Conservation (phyloP, 345 rosid genomes). For the Gynandropsis gynandra region DNA sequence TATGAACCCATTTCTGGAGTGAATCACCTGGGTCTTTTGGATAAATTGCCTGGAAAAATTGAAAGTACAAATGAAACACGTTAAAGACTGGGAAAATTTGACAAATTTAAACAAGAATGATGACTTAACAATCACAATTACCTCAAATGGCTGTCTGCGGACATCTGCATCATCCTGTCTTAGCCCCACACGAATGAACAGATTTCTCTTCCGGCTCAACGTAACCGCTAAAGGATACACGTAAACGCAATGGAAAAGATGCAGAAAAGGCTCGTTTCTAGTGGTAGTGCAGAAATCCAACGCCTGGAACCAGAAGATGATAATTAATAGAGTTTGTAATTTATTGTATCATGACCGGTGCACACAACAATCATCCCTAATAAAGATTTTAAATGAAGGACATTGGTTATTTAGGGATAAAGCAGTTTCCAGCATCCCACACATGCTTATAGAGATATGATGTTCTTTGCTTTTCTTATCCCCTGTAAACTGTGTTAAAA, state of each 20-base stretch:
- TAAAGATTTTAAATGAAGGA: no score
- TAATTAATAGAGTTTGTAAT: conserved; percentile 5
- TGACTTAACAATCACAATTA: conserved; percentile 26
- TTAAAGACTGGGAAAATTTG: conserved; percentile 18
- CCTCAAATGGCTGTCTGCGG: conserved; percentile 92
- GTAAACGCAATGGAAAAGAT: conserved; percentile 92
- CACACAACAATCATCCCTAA: no score
- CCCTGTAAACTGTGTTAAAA: background rate
- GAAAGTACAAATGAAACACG: conserved; percentile 19
- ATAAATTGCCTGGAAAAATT: conserved; percentile 63
- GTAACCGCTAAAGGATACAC: conserved; percentile 79
- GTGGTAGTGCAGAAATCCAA: conserved; percentile 91
- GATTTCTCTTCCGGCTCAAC: conserved; percentile 89
- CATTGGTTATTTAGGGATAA: no score
- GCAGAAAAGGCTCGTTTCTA: conserved; percentile 98
- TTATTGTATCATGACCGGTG: no score
- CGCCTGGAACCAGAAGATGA: conserved; percentile 64
- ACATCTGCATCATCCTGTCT: conserved; percentile 90
- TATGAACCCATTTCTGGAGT: conserved; percentile 82
- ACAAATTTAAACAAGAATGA: no score
- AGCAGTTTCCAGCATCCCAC: conserved; percentile 16
- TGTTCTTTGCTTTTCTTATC: conserved; percentile 8
- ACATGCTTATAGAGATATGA: conserved; percentile 10
- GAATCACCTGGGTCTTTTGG: conserved; percentile 70
- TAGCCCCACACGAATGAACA: conserved; percentile 78